Conservation (phyloP, 2,329 filamentous ascomycete species). For the Diplodia seriata region DNA sequence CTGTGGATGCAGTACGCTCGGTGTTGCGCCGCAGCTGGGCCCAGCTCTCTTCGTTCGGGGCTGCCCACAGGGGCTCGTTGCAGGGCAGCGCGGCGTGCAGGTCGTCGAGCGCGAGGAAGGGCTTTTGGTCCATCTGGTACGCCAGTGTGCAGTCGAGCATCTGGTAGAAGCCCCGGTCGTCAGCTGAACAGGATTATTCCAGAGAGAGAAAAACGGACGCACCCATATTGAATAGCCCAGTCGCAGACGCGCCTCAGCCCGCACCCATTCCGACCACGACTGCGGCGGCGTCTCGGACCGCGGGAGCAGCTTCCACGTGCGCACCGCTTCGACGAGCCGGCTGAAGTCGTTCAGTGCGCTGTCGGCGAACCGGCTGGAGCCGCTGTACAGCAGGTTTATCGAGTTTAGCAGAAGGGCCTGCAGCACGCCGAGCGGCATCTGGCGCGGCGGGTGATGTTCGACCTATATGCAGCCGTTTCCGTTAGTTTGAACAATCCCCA, state of each 20-base stretch:
- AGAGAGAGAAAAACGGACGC: not conserved
- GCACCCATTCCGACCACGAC: slow-evolving; percentile 25
- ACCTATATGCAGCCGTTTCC: not conserved
- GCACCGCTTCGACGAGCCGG: slow-evolving; percentile 14
- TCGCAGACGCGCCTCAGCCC: slow-evolving; percentile 13
- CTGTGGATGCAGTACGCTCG: not conserved
- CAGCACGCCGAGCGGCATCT: slow-evolving; percentile 19
- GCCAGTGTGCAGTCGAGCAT: slow-evolving; percentile 13
- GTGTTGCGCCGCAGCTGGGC: slow-evolving; percentile 30
- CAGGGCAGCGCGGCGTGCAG: slow-evolving; percentile 22
- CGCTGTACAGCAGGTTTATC: slow-evolving; percentile 27
- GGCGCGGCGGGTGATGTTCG: slow-evolving; percentile 20
- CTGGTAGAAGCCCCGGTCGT: not conserved
- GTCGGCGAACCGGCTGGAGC: slow-evolving; percentile 3
- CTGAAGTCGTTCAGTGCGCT: slow-evolving; percentile 18
- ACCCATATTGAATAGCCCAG: slow-evolving; percentile 19
- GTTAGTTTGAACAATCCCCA: not conserved
- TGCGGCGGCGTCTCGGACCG: slow-evolving; percentile 13
- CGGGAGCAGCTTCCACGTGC: slow-evolving; percentile 16
- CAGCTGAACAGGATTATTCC: too few species aligned
- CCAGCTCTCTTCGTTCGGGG: slow-evolving; percentile 38
- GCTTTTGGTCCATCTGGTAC: slow-evolving; percentile 33
- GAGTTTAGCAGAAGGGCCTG: slow-evolving; percentile 9
- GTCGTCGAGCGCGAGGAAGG: slow-evolving; percentile 26
- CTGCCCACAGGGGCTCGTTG: slow-evolving; percentile 40